Evolutionary conservation across 371 early-diverging fungal genomes (phyloP), one percentile per base, ranked within the genome.

Genomic region (Apophysomyces ossiformis): DNA sequence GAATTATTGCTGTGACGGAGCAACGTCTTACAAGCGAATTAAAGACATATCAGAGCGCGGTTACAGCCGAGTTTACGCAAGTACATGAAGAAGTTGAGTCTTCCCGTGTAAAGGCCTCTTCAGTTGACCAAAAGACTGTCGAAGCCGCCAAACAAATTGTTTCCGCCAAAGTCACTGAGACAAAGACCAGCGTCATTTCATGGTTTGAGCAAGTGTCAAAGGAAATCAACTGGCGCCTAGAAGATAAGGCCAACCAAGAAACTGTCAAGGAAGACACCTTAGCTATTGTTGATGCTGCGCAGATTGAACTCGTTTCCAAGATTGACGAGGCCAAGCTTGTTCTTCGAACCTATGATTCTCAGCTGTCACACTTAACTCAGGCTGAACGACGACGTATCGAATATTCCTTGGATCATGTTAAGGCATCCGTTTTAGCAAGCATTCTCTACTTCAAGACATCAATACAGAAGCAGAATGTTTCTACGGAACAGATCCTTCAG

Each of bases 41-140:
- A 26, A 69, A 72, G 58, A 73, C 72, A 2, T 78, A 70, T 47
- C 75, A 78, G 57, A 66, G 62, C 37, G 69, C 70, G 11, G 63
- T 78, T 37, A 68, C 54, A 18, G 21, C 54, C 5, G 54, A 50
- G 21, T 21, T 50, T 11, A 18, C 54, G 16, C 54, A 50, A 50
- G 54, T 21, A 21, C 54, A 21, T 9, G 21, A 21, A 9, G 54
- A 50, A 50, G 18, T 50, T 2, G 26, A 43, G 1, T 47, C 59
- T 4, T 58, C 68, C 7, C 16, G 69, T 2, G 21, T 41, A 11
- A 16, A 58, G 9, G 45, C 43, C 18, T 44, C 32, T 6, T 18
- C 60, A 12, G 15, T 74, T 9, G 39, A 39, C 12, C 61, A 70
- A 15, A 62, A 60, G 7, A 38, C 59, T n/a, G 73, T 60, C 37